Percentiles rank a stretch among this genome's conserved stretches.
Conservation (phyloP, 2,329 filamentous ascomycete species). For the Talaromyces rugulosus region DNA sequence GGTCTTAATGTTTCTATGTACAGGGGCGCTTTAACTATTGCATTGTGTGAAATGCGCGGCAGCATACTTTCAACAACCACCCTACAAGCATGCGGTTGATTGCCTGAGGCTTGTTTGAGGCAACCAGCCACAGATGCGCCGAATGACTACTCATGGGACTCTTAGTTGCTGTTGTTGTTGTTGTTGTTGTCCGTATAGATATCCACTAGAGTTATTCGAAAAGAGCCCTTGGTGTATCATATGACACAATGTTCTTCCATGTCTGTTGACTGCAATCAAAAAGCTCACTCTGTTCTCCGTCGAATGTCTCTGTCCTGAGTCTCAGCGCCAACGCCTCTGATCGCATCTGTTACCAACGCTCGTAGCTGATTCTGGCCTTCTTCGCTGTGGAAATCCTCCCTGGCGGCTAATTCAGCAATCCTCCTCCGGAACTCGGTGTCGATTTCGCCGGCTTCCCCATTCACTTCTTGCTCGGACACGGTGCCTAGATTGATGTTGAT, state of each 20-base stretch:
- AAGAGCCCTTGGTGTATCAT: neutral
- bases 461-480: constrained; percentile 55
- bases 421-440: constrained; percentile 79
- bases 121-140: neutral
- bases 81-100: neutral
- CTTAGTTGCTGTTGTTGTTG: neutral
- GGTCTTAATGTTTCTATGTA: neutral
- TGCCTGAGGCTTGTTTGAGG: neutral
- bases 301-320: constrained; percentile 61
- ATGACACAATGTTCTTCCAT: neutral
- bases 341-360: constrained; percentile 72
- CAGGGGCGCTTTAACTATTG: neutral
- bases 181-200: neutral
- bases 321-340: constrained; percentile 62
- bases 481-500: constrained; percentile 74
- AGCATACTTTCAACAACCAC: neutral
- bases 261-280: neutral
- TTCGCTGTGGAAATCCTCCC: constrained; percentile 77
- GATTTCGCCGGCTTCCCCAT: constrained; percentile 58
- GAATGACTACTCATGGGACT: neutral
- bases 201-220: neutral
- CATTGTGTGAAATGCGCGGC: neutral
- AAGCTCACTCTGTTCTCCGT: constrained; percentile 54
- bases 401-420: constrained; percentile 82
- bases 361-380: constrained; percentile 76